Evolutionary conservation across 1,139 yeast genomes (phyloP), one percentile per base, ranked within the genome.

Genomic region (Taphrina deformans): DNA sequence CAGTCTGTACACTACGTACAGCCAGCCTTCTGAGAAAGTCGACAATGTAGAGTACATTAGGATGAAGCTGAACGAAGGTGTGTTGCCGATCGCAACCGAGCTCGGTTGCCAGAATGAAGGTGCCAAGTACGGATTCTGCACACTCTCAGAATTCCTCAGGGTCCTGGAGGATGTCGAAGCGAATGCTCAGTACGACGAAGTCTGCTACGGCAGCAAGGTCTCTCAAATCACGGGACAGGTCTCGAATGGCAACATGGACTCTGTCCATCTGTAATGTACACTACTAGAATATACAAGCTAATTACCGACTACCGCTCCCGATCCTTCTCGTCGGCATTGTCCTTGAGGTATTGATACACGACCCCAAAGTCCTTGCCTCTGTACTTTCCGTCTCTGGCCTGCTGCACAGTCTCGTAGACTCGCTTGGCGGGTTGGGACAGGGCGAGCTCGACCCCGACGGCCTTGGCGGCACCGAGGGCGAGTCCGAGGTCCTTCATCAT

Each of bases 401-500:
- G 9, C 24, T 44, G 48, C n/a, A 77, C 75, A 24, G 65, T 56
- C 51, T 71, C 65, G 69, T 76, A 76, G 24, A 74, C 71, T 2
- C 60, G 69, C n/a, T 71, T 71, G n/a, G 75, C 76, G 18, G 63
- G 61, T 35, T 69, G 70, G 1, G 74, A 75, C 23, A 75, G 67
- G 18, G 71, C 70, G 45, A 76, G 70, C n/a, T 69, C 59, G 21
- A 72, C 64, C 1, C 69, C 67, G n/a, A 70, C 69, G 53, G 68
- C 56, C 27, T 69, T 65, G 4, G 87, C 85, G 62, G 83, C 79
- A 35, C 79, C 78, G 16, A 83, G 75, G 24, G 86, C 87, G 70
- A 84, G 79, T 2, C 81, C 82, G 71, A 84, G 79, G 72, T 84
- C 87, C 72, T 84, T 84, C 69, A 82, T 78, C 70, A 85, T 83